Evolutionary conservation across 1,284 basidiomycete species (phyloP).

Genomic region (Thecaphora frezii): DNA sequence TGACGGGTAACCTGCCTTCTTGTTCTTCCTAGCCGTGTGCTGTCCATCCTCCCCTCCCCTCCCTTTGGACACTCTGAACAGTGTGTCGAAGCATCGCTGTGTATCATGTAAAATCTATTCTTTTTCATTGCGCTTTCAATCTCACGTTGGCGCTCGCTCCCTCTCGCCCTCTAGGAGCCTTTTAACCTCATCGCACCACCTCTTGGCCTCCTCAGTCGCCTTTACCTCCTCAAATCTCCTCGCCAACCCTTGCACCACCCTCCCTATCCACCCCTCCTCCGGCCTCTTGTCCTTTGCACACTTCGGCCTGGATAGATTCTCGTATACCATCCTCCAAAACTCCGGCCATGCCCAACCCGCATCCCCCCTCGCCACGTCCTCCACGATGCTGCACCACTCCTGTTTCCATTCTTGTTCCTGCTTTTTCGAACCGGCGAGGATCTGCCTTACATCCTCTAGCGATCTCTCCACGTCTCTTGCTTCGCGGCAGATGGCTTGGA

Average conservation of each 20-base stretch:
- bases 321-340: slow-evolving; percentile 50
- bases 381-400: slow-evolving; percentile 39
- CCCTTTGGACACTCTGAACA: no score
- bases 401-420: slow-evolving; percentile 16
- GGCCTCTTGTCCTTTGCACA: slow-evolving; percentile 9
- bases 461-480: slow-evolving; percentile 60
- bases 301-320: slow-evolving; percentile 19
- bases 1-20: slow-evolving; percentile 44
- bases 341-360: slow-evolving; percentile 55
- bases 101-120: no score
- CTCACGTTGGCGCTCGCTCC: no score
- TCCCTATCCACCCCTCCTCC: slow-evolving; percentile 4
- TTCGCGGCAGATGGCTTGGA: slow-evolving; percentile 59
- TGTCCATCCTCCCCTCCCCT: no score
- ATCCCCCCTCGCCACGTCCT: slow-evolving; percentile 41
- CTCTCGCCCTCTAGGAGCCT: not conserved
- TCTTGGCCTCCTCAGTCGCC: slow-evolving; percentile 1
- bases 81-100: no score
- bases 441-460: slow-evolving; percentile 62
- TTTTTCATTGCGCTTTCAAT: no score
- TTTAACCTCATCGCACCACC: not conserved
- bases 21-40: slow-evolving; percentile 39
- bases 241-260: slow-evolving; percentile 13
- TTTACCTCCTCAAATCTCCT: slow-evolving; percentile 8
- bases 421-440: slow-evolving; percentile 49